Percentiles rank a stretch among this genome's conserved stretches.
phyloP scores from a whole-genome alignment of 73 alveolate species.

The Uronychia binucleata region DNA sequence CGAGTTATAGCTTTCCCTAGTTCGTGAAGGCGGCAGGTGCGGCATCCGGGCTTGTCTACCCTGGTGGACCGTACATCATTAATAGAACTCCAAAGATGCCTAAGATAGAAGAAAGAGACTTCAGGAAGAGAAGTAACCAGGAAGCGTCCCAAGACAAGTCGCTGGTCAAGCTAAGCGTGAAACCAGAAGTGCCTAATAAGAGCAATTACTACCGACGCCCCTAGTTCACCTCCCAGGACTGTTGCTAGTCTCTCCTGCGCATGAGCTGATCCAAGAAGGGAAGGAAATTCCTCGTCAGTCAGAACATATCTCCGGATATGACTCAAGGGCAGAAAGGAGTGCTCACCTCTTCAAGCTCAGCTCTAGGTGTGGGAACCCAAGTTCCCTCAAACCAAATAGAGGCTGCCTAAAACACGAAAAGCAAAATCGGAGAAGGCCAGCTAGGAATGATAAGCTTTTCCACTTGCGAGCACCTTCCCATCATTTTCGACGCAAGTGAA shows the following conservation, averaged over 20 bases:
- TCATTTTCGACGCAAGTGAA: background rate
- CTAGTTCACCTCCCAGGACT: background rate
- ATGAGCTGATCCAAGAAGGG: too few relatives aligned
- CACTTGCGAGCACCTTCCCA: background rate
- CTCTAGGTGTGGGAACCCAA: too few relatives aligned
- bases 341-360: too few relatives aligned
- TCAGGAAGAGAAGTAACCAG: background rate
- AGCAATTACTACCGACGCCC: background rate
- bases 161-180: too few relatives aligned
- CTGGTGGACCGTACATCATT: background rate
- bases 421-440: too few relatives aligned
- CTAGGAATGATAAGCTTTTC: background rate
- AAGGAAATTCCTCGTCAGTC: too few relatives aligned
- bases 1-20: background rate
- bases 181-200: too few relatives aligned
- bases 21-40: background rate
- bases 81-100: background rate
- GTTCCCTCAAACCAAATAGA: too few relatives aligned
- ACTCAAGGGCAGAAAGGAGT: too few relatives aligned
- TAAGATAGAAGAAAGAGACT: background rate
- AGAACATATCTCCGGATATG: too few relatives aligned
- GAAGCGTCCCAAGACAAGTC: background rate
- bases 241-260: background rate
- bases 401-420: too few relatives aligned
- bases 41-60: background rate